phyloP scores from a whole-genome alignment of 2,329 filamentous ascomycete genomes.

The Ophiosphaerella narmari region DNA sequence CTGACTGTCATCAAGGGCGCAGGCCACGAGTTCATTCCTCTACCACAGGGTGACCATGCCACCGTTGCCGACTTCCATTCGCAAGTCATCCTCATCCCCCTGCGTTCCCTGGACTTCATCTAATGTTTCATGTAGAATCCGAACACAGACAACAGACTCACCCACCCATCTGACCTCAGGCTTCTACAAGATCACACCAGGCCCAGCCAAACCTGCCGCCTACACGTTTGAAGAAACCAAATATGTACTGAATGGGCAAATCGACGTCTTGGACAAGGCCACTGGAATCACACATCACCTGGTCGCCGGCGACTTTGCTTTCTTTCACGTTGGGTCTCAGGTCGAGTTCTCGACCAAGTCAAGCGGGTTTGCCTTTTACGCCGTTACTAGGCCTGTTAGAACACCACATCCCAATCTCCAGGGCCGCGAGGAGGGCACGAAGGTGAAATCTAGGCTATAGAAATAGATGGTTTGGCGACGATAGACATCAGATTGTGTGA shows the following conservation, averaged over 20 bases:
- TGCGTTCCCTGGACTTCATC: neutral
- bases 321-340: slow-evolving; percentile 24
- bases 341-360: slow-evolving; percentile 25
- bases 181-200: slow-evolving; percentile 26
- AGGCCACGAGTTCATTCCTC: slow-evolving; percentile 21
- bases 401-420: slow-evolving; percentile 14
- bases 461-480: neutral
- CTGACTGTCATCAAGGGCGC: slow-evolving; percentile 28
- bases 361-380: slow-evolving; percentile 22
- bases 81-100: neutral
- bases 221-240: slow-evolving; percentile 27
- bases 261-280: slow-evolving; percentile 23
- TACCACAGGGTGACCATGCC: slow-evolving; percentile 21
- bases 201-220: slow-evolving; percentile 14
- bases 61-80: slow-evolving; percentile 28
- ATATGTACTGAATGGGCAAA: slow-evolving; percentile 23
- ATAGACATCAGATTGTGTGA: neutral
- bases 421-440: slow-evolving; percentile 13
- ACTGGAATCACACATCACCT: slow-evolving; percentile 24
- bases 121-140: slow-evolving; percentile 9
- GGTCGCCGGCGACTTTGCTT: slow-evolving; percentile 25
- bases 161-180: slow-evolving; percentile 22
- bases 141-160: slow-evolving; percentile 16
- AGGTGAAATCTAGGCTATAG: slow-evolving; percentile 9
- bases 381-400: slow-evolving; percentile 19